phyloP scores from a whole-genome alignment of 1,284 basidiomycete species.

The Trametes pubescens region DNA sequence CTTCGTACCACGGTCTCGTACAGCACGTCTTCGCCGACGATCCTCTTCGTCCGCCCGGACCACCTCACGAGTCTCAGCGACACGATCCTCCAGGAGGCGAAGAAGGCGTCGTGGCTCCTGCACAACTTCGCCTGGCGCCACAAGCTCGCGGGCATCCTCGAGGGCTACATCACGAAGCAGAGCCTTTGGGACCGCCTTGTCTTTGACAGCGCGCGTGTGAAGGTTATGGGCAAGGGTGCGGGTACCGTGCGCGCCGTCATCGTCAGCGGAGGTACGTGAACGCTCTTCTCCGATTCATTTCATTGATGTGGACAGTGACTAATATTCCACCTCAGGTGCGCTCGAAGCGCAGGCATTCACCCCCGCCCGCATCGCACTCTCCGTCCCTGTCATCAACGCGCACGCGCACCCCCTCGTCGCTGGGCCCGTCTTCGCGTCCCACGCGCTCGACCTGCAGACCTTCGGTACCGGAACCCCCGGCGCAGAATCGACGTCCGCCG shows the following conservation, averaged over 20 bases:
- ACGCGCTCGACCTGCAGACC: constrained; percentile 78
- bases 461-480: constrained; percentile 50
- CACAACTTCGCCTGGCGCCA: constrained; percentile 75
- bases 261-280: constrained; percentile 65
- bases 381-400: constrained; percentile 71
- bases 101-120: constrained; percentile 58
- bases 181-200: constrained; percentile 82
- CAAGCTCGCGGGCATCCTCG: constrained; percentile 67
- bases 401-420: constrained; percentile 67
- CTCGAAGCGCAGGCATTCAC: constrained; percentile 54
- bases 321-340: constrained; percentile 40
- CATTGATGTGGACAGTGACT: background rate
- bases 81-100: constrained; percentile 60
- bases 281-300: background rate
- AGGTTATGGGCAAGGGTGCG: constrained; percentile 64
- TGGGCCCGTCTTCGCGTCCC: constrained; percentile 76
- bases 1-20: constrained; percentile 55
- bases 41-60: constrained; percentile 67
- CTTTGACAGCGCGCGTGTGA: constrained; percentile 69
- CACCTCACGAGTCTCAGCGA: constrained; percentile 62
- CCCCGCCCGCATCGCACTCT: constrained; percentile 72
- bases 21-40: constrained; percentile 72
- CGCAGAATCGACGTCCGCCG: constrained; percentile 40
- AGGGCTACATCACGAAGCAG: constrained; percentile 78
- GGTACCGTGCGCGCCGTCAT: constrained; percentile 67